Evolutionary conservation across 2,329 filamentous ascomycete genomes (phyloP).

Genomic region (Coniochaeta sp.): DNA sequence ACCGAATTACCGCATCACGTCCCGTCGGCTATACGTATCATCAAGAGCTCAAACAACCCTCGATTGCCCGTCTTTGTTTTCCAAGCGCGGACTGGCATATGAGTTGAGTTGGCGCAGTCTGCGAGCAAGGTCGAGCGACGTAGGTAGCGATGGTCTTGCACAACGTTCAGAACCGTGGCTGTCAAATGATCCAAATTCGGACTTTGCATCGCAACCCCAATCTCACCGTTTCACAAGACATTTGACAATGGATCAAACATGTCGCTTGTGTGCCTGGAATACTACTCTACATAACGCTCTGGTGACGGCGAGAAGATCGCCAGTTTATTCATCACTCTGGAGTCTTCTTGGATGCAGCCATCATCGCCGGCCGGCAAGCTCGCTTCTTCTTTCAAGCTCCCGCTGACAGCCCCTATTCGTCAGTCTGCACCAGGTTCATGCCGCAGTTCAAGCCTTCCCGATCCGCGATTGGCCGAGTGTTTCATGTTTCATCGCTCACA

Average conservation of each 20-base stretch:
- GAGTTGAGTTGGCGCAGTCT: background rate
- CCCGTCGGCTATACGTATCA: background rate
- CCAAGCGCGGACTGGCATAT: no score
- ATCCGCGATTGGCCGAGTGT: conserved; percentile 1
- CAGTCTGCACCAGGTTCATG: background rate
- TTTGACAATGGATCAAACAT: background rate
- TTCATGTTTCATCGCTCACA: conserved; percentile 8
- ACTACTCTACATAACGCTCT: background rate
- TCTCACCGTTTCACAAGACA: background rate
- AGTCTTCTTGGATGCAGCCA: background rate
- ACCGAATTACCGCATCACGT: background rate
- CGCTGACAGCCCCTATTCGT: background rate
- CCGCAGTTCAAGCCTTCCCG: background rate
- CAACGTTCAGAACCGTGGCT: background rate
- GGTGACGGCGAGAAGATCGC: background rate
- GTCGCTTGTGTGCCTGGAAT: background rate
- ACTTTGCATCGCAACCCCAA: background rate
- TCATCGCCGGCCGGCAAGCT: background rate
- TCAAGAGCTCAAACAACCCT: background rate
- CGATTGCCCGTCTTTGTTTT: no score
- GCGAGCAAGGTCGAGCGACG: no score
- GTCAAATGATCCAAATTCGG: background rate
- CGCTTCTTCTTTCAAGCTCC: background rate
- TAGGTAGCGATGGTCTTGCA: background rate
- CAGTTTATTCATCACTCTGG: background rate